Evolutionary conservation across 371 early-diverging fungal species (phyloP).

Genomic region (Mortierella sp.): DNA sequence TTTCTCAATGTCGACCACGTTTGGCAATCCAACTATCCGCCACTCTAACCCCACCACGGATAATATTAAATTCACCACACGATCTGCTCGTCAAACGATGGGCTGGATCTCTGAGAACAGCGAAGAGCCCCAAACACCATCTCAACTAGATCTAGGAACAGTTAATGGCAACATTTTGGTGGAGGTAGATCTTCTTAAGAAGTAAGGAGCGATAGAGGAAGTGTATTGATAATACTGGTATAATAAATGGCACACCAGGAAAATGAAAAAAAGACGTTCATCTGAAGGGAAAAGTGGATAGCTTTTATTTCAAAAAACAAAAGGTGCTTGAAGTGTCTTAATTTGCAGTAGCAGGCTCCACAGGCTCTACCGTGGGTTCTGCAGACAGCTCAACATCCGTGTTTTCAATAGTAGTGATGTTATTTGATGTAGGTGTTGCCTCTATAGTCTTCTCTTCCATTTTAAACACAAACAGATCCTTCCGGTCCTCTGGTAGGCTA

Average conservation of each 20-base stretch:
- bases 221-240: neutral
- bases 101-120: constrained; percentile 19
- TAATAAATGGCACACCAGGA: neutral
- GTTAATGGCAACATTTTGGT: constrained; percentile 12
- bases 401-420: neutral
- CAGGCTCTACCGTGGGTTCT: neutral
- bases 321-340: neutral
- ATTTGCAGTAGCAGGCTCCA: neutral
- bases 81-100: too few relatives aligned
- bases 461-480: constrained; percentile 60
- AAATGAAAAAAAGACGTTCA: neutral
- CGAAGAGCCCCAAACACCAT: neutral
- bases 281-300: neutral
- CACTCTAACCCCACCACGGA: neutral
- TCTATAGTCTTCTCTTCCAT: neutral
- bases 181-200: neutral
- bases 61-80: neutral
- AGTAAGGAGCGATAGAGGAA: neutral
- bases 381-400: neutral
- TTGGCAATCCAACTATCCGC: neutral
- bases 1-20: neutral
- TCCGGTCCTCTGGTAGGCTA: constrained; percentile 67
- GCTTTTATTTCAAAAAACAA: neutral
- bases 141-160: neutral
- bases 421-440: neutral